Evolutionary conservation across 2,329 filamentous ascomycete genomes (phyloP), one percentile per base, ranked within the genome.

Genomic region (Seiridium unicorne): DNA sequence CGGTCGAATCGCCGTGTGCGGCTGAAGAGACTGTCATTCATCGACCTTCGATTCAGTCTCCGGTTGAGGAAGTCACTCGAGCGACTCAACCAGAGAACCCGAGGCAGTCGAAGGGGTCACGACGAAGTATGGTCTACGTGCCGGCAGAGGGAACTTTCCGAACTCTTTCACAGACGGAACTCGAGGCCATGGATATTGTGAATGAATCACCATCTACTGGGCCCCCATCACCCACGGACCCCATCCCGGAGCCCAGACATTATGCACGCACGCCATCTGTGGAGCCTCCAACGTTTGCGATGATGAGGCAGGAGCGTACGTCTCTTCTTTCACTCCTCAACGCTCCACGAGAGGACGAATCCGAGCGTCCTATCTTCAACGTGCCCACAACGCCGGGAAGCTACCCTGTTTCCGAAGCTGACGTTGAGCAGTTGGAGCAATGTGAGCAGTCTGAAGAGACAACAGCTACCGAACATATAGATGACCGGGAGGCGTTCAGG

Each of bases 81-180:
- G 61, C 58, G 18, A 51, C 51, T 18, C 36, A 44, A 31, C 68
- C 74, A 60, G 69, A 69, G 9, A 60, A 68, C 26, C 55, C 55
- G 18, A 74, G 77, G 57, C 26, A 74, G 75, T 62, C 75, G 71
- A 65, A 61, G 62, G 79, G 72, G 66, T 76, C 73, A 59, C 81
- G 77, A 65, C 81, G 70, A 34, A 83, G 78, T 67, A 84, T 81
- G 44, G 80, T 87, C 58, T 84, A 89, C 65, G 81, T 85, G 10
- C 84, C 87, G 4, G 81, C 82, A 18, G 81, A 89, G 67, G 89
- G 86, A 53, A 84, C 86, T 58, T 88, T 89, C 69, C 82, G 83
- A 53, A 85, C 85, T 2, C 74, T 87, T 49, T 84, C 85, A 1
- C 79, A 85, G 64, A 75, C 81, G 61, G 81, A 84, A 60, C 77